Percentiles rank a stretch among this genome's conserved stretches.
Evolutionary conservation across 2,329 filamentous ascomycete species (phyloP).

Genomic region (Diaporthe longicolla): DNA sequence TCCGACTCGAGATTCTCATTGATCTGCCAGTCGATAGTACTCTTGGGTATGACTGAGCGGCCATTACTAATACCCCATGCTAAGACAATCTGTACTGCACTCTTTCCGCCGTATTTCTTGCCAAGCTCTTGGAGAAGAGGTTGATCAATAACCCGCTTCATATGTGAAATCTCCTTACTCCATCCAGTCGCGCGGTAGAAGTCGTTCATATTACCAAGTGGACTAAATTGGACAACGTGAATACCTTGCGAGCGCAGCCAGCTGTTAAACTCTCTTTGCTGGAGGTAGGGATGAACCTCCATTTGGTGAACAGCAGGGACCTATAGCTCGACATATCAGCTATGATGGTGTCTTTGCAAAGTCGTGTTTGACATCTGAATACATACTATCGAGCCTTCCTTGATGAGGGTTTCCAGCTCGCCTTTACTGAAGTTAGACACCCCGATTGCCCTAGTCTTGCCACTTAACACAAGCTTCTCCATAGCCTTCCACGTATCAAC

Average conservation of each 20-base stretch:
- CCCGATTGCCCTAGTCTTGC: neutral
- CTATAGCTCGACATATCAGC: constrained; percentile 7
- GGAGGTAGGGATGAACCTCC: constrained; percentile 48
- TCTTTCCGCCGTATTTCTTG: constrained; percentile 48
- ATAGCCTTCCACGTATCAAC: constrained; percentile 10
- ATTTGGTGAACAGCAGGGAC: constrained; percentile 40
- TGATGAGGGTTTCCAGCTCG: neutral
- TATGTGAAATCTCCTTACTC: too few relatives aligned
- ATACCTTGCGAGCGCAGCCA: too few relatives aligned
- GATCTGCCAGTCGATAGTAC: constrained; percentile 53
- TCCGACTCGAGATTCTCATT: constrained; percentile 32
- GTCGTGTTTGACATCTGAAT: neutral
- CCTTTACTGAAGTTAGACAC: constrained; percentile 19
- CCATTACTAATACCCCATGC: constrained; percentile 53
- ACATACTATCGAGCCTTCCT: too few relatives aligned
- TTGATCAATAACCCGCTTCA: constrained; percentile 48
- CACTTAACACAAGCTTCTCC: neutral
- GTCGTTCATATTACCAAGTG: too few relatives aligned
- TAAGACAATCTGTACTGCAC: constrained; percentile 52
- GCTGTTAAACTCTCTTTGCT: constrained; percentile 36
- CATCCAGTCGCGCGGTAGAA: too few relatives aligned
- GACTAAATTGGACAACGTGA: too few relatives aligned
- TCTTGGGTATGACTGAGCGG: constrained; percentile 55
- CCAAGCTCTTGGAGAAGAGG: constrained; percentile 48
- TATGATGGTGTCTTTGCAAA: too few relatives aligned